These are phyloP conservation scores for Paxillus rubicundulus DNA, from an alignment of 768 basidiomycete species.

Conservation along the genomic window DNA sequence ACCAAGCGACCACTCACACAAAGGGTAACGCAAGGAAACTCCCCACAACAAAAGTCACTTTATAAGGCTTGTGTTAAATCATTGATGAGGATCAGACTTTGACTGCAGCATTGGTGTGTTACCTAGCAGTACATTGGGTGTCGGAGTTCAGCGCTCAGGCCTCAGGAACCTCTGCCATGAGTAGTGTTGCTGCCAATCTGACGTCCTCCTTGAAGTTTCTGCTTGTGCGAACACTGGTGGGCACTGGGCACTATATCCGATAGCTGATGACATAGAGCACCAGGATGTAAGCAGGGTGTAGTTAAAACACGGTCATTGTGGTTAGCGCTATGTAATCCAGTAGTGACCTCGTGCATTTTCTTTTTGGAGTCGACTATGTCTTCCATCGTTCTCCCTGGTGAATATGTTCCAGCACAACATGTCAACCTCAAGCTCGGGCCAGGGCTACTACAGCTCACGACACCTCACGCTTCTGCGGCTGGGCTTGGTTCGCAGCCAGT, in stretches of 20 bases:
- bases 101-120: background rate
- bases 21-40: no score
- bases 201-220: background rate
- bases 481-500: slow-evolving; percentile 32
- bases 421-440: slow-evolving; percentile 86
- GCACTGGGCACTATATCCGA: background rate
- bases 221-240: background rate
- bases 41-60: no score
- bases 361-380: slow-evolving; percentile 37
- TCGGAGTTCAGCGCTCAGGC: no score
- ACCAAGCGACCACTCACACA: no score
- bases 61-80: no score
- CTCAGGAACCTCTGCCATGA: slow-evolving; percentile 68
- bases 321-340: no score
- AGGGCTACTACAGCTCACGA: slow-evolving; percentile 58
- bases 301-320: background rate
- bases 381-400: slow-evolving; percentile 75
- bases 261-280: no score
- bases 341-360: background rate
- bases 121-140: slow-evolving; percentile 71
- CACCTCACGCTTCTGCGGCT: slow-evolving; percentile 23
- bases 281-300: slow-evolving; percentile 1
- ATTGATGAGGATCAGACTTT: slow-evolving; percentile 13
- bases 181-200: slow-evolving; percentile 37
- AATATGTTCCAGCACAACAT: slow-evolving; percentile 68